Base-by-base conservation (phyloP, 1,139 yeast species). In the Suzukiozyma palmioleophila region DNA sequence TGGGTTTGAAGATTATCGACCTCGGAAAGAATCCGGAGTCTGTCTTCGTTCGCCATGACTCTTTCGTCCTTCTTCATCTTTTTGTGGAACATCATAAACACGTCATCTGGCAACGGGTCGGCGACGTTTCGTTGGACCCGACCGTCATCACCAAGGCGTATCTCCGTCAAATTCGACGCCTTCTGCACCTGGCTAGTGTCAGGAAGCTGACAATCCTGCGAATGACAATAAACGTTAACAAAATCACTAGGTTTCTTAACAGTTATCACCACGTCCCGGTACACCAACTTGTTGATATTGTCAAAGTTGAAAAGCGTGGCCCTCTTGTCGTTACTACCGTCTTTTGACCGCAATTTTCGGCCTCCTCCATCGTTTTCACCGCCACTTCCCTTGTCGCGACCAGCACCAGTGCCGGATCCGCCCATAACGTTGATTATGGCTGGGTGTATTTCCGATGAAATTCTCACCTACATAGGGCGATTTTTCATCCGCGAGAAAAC, bases 31-130 rank as follows among this genome's bases (percentile, higher is more conserved):
- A 77, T 66, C 43, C 72, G 66, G 39, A 66, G 69, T 5, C 78
- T 58, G 50, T 85, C 95, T 16, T 73, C 66, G 44, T 74, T 75
- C 28, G 77, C 69, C 77, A 82, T 77, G 31, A 77, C 69, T 40
- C 72, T 72, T 53, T 85, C 95, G 43, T 81, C 84, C 39, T 79
- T 77, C 44, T 74, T 77, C 85, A 83, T 81, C 34, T 73, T 66
- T 33, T 73, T 68, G 54, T 84, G 90, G 50, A 79, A 81, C 0
- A 64, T 50, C 2, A 54, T 54, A 50, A 71, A 84, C 1, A 62
- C 34, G 0, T 59, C 61, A 43, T 80, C 84, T 0, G 57, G 48
- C 13, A 84, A 59, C 0, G 66, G 64, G 46, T 80, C 84, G 24
- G 33, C 39, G 14, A 47, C 39, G 15, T 28, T 28, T 28, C 31